phyloP scores from a whole-genome alignment of 1,139 yeast species.

The Yamadazyma trypodendri region DNA sequence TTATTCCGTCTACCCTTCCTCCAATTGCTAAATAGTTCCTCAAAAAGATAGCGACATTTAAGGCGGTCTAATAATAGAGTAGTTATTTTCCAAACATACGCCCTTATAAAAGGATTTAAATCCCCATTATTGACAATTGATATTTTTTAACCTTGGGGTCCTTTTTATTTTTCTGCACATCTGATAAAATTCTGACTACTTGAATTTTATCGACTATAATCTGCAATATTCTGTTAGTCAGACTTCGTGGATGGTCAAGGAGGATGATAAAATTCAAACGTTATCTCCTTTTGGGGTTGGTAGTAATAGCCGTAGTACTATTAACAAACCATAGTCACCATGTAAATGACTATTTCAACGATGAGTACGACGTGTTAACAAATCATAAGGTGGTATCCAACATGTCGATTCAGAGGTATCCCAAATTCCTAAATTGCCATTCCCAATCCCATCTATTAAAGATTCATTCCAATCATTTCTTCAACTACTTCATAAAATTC shows the following conservation, averaged over 20 bases:
- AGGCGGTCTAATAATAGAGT: constrained; percentile 1
- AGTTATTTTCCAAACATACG: background rate
- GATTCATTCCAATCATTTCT: constrained; percentile 6
- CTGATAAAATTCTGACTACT: too few relatives aligned
- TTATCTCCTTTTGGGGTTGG: background rate
- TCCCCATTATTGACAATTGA: background rate
- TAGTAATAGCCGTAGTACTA: background rate
- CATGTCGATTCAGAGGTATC: constrained; percentile 3
- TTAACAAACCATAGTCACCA: background rate
- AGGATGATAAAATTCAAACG: constrained; percentile 4
- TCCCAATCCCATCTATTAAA: background rate
- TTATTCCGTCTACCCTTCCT: too few relatives aligned
- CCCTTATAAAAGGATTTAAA: background rate
- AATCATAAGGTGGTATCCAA: constrained; percentile 5
- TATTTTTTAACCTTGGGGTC: background rate
- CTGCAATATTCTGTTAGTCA: background rate
- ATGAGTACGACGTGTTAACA: constrained; percentile 7
- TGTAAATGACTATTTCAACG: constrained; percentile 4
- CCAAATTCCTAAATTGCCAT: background rate
- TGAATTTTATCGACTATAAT: background rate
- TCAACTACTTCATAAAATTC: constrained; percentile 8
- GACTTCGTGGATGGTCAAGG: background rate
- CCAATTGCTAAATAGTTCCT: too few relatives aligned
- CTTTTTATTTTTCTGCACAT: too few relatives aligned
- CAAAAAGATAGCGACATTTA: background rate